These are phyloP conservation scores for Eimeria tenella DNA, from an alignment of 169 alveolate genomes.

Conservation along the genomic window DNA sequence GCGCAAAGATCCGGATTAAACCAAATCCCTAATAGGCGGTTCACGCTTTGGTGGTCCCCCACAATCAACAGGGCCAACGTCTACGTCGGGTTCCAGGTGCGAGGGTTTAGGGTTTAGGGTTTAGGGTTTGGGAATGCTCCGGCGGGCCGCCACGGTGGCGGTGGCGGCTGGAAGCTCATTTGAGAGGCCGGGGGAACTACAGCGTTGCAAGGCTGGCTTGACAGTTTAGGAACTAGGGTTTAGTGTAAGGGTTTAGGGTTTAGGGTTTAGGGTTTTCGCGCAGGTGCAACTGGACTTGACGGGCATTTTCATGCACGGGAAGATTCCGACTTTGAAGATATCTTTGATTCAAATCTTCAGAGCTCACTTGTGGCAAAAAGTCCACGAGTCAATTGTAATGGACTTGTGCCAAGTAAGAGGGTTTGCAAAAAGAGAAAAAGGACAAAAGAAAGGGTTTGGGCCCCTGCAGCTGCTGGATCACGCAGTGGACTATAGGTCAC, in stretches of 20 bases:
- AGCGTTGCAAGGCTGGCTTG: no score
- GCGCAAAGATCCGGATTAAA: constrained; percentile 99
- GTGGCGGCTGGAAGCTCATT: not conserved
- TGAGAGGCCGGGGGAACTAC: not conserved
- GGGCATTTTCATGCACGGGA: constrained; percentile 99
- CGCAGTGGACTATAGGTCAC: no score
- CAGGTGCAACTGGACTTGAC: constrained; percentile 99
- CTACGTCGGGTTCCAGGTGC: constrained; percentile 98
- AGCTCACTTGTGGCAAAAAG: constrained; percentile 99
- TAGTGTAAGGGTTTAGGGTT: constrained; percentile 46
- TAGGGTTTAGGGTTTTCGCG: constrained; percentile 16
- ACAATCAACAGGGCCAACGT: constrained; percentile 99
- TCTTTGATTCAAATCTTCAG: constrained; percentile 99
- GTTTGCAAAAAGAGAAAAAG: no score
- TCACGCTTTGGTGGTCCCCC: constrained; percentile 99
- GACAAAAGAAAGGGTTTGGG: no score
- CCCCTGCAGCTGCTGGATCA: no score
- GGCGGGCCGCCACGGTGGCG: not conserved
- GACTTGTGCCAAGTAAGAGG: constrained; percentile 96
- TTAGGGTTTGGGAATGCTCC: not conserved
- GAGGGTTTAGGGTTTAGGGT: constrained; percentile 34
- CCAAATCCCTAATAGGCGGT: constrained; percentile 99
- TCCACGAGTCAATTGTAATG: constrained; percentile 99
- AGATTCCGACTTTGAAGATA: constrained; percentile 99
- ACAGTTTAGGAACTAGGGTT: not conserved